These are phyloP conservation scores for Cladophialophora immunda DNA, from an alignment of 2,329 filamentous ascomycete species.

Conservation along the genomic window DNA sequence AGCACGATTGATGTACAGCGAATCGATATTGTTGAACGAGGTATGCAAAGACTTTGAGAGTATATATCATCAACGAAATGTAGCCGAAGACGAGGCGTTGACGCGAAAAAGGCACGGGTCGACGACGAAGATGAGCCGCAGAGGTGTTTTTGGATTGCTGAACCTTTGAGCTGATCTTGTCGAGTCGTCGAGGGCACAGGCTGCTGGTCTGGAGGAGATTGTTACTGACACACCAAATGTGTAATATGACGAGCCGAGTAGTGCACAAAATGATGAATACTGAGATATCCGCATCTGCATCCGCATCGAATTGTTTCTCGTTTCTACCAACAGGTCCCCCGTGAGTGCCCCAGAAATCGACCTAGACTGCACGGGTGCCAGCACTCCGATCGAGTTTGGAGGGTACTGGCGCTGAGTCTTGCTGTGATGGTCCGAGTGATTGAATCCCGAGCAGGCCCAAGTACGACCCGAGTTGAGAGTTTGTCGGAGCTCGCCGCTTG, in stretches of 20 bases:
- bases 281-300: slow-evolving; percentile 6
- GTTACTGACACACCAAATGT: slow-evolving; percentile 31
- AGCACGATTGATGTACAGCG: slow-evolving; percentile 34
- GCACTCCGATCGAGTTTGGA: background rate
- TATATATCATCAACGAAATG: slow-evolving; percentile 27
- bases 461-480: background rate
- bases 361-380: background rate
- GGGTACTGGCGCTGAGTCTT: background rate
- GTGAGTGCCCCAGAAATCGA: too few relatives aligned
- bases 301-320: slow-evolving; percentile 3
- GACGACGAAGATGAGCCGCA: slow-evolving; percentile 21
- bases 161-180: slow-evolving; percentile 17
- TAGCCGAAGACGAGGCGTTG: slow-evolving; percentile 21
- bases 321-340: background rate
- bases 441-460: background rate
- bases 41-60: slow-evolving; percentile 15
- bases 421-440: background rate
- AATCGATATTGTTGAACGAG: slow-evolving; percentile 29
- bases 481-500: slow-evolving; percentile 15
- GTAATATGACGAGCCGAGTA: slow-evolving; percentile 35
- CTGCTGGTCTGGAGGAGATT: slow-evolving; percentile 25
- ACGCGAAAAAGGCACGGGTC: slow-evolving; percentile 10
- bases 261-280: slow-evolving; percentile 36
- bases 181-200: slow-evolving; percentile 12
- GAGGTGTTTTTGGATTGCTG: slow-evolving; percentile 35